These are phyloP conservation scores for Populus hybrid DNA, from an alignment of 441 rosid species.

Conservation along the genomic window DNA sequence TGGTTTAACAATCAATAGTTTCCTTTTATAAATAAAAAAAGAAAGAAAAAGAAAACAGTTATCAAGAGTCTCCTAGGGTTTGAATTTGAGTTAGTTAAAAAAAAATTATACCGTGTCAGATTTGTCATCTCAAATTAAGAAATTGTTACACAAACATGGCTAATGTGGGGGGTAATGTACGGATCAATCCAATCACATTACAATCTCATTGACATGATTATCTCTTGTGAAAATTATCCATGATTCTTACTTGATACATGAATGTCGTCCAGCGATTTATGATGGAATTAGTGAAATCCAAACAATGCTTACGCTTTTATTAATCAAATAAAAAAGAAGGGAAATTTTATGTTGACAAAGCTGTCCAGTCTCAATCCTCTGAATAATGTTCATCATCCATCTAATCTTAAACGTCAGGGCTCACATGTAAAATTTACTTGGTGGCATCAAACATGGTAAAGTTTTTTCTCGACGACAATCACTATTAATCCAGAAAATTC, in stretches of 20 bases:
- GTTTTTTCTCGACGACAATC: background rate
- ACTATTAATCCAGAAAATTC: background rate
- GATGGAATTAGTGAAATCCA: background rate
- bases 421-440: background rate
- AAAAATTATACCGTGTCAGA: background rate
- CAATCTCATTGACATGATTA: background rate
- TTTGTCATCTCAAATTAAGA: background rate
- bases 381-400: background rate
- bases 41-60: too few relatives aligned
- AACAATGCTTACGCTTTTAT: background rate
- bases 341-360: background rate
- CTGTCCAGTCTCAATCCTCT: background rate
- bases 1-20: too few relatives aligned
- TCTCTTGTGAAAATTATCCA: background rate
- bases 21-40: too few relatives aligned
- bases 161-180: background rate
- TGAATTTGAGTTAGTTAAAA: too few relatives aligned
- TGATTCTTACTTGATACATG: background rate
- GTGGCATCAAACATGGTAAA: background rate
- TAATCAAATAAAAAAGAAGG: background rate
- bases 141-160: background rate
- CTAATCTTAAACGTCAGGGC: background rate
- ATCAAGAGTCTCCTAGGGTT: too few relatives aligned
- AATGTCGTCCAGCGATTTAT: background rate
- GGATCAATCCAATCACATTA: background rate